Base-by-base conservation (phyloP, 2,329 filamentous ascomycete genomes). In the Colletotrichum musicola region DNA sequence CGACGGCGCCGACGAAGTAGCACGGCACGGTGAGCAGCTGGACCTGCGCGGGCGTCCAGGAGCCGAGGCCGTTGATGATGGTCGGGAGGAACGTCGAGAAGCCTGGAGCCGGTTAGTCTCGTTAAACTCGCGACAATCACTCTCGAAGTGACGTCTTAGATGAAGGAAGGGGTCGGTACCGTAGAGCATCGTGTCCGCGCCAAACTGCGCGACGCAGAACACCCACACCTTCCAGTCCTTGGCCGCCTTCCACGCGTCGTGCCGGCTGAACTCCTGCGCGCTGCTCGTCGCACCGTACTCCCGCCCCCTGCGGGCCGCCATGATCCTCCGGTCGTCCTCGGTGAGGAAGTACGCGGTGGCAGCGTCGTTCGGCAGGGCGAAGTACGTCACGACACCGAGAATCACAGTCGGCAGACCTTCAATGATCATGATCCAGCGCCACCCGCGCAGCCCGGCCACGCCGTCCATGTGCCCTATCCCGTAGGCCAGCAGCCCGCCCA, bases 191-290 rank as follows among this genome's bases (percentile, higher is more conserved):
- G 90, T 93, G 74, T 94, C 91, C 16, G 86, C 85, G 4, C 92
- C 91, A 75, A 94, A 94, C 76, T 93, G 91, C 5, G 84, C 91
- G 44, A 89, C 77, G 71, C 86, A 90, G 76, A 94, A 94, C 1
- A 85, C 80, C 84, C 90, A 93, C 25, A 93, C 88, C 76, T 92
- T 94, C 91, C 91, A 94, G 78, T 95, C 93, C 71, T 83, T 85
- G 68, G 93, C 88, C 0, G 90, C 91, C 63, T 86, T 87, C 71
- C 84, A 81, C 74, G 93, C 90, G 74, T 95, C 92, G 9, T 80
- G 77, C 79, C 86, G 88, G 72, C 77, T 81, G 53, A 87, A 84
- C 73, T 84, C 75, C 60, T 80, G 78, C 38, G 84, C 82, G 50
- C 81, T 83, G 49, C 73, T 77, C 6, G 85, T 86, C 65, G 79